Conservation (phyloP, 306 rosid species). For the Rosa chinensis region DNA sequence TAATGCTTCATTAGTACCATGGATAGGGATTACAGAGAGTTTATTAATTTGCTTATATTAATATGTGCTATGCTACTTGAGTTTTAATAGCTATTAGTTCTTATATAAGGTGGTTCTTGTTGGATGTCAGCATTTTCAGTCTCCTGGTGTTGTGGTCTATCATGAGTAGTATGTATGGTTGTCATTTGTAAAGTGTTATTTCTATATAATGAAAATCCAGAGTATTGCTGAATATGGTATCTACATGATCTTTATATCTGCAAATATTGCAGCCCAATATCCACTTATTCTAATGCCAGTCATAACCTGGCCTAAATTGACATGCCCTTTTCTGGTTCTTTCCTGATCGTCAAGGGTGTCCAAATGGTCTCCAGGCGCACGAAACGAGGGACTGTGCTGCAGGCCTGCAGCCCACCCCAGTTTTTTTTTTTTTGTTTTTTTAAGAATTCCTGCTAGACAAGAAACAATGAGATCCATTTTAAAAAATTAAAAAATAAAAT, state of each 20-base stretch:
- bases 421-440: too few relatives aligned
- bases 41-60: neutral
- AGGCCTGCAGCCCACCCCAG: too few relatives aligned
- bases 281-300: neutral
- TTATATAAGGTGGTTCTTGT: conserved; percentile 27
- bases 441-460: too few relatives aligned
- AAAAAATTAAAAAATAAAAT: too few relatives aligned
- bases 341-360: neutral
- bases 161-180: conserved; percentile 21
- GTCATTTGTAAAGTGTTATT: conserved; percentile 37
- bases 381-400: too few relatives aligned
- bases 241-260: neutral
- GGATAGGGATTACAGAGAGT: conserved; percentile 27
- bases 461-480: too few relatives aligned
- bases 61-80: neutral
- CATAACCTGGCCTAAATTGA: neutral
- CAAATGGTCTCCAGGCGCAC: neutral
- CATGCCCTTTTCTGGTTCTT: too few relatives aligned
- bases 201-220: conserved; percentile 32
- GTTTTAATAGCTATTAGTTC: conserved; percentile 7
- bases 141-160: conserved; percentile 2
- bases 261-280: neutral
- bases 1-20: neutral
- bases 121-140: conserved; percentile 35
- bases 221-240: conserved; percentile 22